Evolutionary conservation across 2,329 filamentous ascomycete species (phyloP), one percentile per base, ranked within the genome.

Genomic region (Escovopsis sp.): DNA sequence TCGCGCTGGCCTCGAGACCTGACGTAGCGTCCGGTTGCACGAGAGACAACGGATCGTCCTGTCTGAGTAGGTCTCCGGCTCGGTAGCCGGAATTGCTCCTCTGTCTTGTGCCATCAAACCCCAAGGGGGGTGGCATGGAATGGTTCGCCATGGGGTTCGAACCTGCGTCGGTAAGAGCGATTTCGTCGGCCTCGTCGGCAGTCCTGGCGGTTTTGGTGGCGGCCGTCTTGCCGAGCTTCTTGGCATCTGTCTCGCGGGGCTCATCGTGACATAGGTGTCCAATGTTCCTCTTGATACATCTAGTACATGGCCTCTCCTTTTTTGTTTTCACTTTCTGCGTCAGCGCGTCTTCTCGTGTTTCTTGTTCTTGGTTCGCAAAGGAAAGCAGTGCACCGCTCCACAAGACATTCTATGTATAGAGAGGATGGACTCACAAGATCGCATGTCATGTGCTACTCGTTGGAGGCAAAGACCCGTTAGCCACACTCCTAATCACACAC

Each of bases 181-280:
- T 67, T 49, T 64, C 61, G 42, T 75, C 73, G 50, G 77, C 72
- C 57, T 82, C 78, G 53, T 82, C 78, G 44, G 71, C 69, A 36
- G 67, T 65, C 41, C 75, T 69, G 46, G 70, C 64, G 47, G 41
- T 48, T 47, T 57, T 58, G 45, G 51, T 39, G 30, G 32, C n/a
- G 12, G n/a, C 51, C 58, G 68, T 73, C 66, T 89, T 94, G 53
- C 74, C 66, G 3, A 6, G 28, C 64, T 88, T 89, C 65, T 91
- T 94, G 46, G 81, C 63, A 48, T 80, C 76, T 52, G 79, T 70
- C 57, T 98, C 89, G 62, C 89, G 81, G 52, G 88, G 89, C 65
- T 96, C 91, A 65, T 98, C 91, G 68, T 95, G 91, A 65, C 91
- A 98, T 51, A 98, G 74, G 65, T 98, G 91, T 55, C 89, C 91